These are phyloP conservation scores for Thinopyrum elongatum DNA, from an alignment of 176 grass and related monocot genomes.

Conservation along the genomic window DNA sequence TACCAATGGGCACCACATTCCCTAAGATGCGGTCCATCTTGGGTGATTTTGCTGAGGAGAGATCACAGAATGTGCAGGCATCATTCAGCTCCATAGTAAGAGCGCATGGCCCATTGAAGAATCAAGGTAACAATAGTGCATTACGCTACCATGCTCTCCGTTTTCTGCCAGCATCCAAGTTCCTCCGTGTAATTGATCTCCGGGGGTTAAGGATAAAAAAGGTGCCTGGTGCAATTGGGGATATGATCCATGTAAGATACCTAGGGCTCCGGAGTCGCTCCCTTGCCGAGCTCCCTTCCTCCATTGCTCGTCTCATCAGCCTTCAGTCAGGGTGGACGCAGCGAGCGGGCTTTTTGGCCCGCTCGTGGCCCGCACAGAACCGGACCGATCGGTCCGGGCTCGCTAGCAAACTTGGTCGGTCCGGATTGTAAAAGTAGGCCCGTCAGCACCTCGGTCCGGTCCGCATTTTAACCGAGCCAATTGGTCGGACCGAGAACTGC, in stretches of 20 bases:
- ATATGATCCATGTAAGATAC: conserved; percentile 46
- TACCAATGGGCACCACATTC: conserved; percentile 22
- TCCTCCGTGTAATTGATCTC: conserved; percentile 43
- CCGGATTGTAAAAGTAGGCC: too few relatives aligned
- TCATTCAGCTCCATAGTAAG: not conserved
- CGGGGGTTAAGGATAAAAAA: conserved; percentile 12
- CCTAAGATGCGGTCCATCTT: conserved; percentile 38
- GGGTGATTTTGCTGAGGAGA: conserved; percentile 38
- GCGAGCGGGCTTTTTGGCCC: too few relatives aligned
- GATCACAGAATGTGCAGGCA: not conserved
- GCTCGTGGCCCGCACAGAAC: too few relatives aligned
- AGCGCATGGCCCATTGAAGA: not conserved
- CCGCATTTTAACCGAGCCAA: too few relatives aligned
- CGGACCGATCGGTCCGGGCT: too few relatives aligned
- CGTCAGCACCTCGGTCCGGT: too few relatives aligned
- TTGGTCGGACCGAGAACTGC: too few relatives aligned
- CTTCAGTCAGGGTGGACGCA: too few relatives aligned
- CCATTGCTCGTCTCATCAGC: conserved; percentile 36
- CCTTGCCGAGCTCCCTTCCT: conserved; percentile 10
- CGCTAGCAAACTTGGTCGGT: too few relatives aligned
- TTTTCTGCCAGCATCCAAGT: conserved; percentile 13
- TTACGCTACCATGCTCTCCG: not conserved
- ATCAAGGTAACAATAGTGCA: not conserved
- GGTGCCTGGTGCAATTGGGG: conserved; percentile 12
- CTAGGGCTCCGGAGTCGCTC: conserved; percentile 10